Conservation (phyloP, 176 grass and related monocot genomes). For the Tuctoria greenei region DNA sequence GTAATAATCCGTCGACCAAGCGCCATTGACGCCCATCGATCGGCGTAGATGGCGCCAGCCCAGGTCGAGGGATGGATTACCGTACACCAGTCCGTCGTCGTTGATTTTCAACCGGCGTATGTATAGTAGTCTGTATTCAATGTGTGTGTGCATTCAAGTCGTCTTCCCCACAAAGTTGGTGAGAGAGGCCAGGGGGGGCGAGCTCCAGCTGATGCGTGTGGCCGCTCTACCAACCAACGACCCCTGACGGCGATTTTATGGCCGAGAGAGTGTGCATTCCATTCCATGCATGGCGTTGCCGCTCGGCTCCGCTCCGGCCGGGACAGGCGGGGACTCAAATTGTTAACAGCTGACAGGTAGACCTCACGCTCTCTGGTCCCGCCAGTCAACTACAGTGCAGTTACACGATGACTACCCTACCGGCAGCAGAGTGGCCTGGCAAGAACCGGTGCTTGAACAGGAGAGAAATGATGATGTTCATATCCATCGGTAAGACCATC, state of each 20-base stretch:
- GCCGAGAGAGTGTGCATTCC: background rate
- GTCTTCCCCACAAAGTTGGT: slow-evolving; percentile 21
- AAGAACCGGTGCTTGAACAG: too few species aligned
- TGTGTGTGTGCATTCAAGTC: slow-evolving; percentile 30
- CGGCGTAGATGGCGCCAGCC: too few species aligned
- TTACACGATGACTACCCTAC: too few species aligned
- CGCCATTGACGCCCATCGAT: background rate
- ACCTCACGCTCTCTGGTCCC: too few species aligned
- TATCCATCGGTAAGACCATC: too few species aligned
- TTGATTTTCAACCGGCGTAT: background rate
- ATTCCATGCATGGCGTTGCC: background rate
- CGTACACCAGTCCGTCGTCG: too few species aligned
- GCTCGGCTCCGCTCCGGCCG: background rate
- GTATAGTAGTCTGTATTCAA: background rate
- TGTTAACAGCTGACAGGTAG: too few species aligned
- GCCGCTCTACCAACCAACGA: slow-evolving; percentile 50
- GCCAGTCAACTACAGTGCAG: too few species aligned
- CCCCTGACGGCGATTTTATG: slow-evolving; percentile 73
- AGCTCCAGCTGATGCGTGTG: slow-evolving; percentile 25
- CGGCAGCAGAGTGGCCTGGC: too few species aligned
- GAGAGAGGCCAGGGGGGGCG: background rate
- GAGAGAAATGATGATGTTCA: too few species aligned
- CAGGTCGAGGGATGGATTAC: too few species aligned
- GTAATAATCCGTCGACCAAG: background rate
- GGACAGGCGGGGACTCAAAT: too few species aligned